phyloP scores from a whole-genome alignment of 192 early-diverging fungal species.

The Obelidium mucronatum region DNA sequence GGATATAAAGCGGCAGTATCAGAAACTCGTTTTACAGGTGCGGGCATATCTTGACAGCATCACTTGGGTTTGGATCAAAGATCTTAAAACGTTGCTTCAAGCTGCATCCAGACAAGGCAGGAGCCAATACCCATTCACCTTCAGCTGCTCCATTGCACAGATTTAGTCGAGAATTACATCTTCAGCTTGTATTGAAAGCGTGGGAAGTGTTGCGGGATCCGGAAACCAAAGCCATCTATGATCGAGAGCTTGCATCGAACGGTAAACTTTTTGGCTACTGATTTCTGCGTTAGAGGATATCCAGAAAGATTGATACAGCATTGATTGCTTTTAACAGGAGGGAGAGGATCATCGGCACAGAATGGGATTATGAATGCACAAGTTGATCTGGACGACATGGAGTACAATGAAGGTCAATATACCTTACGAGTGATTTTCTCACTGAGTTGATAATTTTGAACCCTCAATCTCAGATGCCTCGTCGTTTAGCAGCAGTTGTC shows the following conservation, averaged over 20 bases:
- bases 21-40: constrained; percentile 18
- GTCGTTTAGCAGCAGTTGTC: constrained; percentile 5
- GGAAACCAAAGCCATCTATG: background rate
- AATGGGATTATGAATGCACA: constrained; percentile 22
- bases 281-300: background rate
- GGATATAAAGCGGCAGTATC: constrained; percentile 16
- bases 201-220: constrained; percentile 22
- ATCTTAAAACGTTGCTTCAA: no score
- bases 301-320: background rate
- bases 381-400: constrained; percentile 34
- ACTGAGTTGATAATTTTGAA: background rate
- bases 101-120: constrained; percentile 36
- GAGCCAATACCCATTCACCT: background rate
- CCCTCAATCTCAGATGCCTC: background rate
- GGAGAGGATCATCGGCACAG: background rate
- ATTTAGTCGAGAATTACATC: background rate
- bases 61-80: no score
- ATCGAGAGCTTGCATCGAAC: background rate
- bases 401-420: constrained; percentile 13
- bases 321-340: no score
- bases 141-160: background rate
- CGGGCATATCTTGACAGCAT: no score
- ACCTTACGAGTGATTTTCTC: background rate
- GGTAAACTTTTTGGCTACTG: background rate
- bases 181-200: constrained; percentile 27